A percentile compares a stretch with the other conserved stretches of the same genome.
Conservation (phyloP, 2,329 filamentous ascomycete genomes). For the Fusarium sublunatum region DNA sequence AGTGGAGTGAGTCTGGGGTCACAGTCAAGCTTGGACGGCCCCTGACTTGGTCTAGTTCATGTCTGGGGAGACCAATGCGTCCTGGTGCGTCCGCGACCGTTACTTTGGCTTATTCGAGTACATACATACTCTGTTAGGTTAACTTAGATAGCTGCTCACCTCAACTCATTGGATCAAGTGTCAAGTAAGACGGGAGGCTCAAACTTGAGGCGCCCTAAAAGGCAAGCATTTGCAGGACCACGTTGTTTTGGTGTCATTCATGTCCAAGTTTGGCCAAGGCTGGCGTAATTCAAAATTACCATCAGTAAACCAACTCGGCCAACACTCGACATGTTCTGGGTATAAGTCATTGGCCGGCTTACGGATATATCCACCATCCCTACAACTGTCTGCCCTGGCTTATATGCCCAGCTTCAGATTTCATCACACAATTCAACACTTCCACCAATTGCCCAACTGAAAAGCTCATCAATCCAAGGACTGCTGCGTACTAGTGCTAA, state of each 20-base stretch:
- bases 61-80: slow-evolving; percentile 19
- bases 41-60: slow-evolving; percentile 22
- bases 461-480: too few species aligned
- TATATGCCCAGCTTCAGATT: not conserved
- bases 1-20: slow-evolving; percentile 17
- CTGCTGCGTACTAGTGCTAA: slow-evolving; percentile 4
- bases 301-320: slow-evolving; percentile 5
- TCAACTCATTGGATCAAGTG: not conserved
- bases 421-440: too few species aligned
- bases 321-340: not conserved
- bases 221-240: slow-evolving; percentile 34
- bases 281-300: slow-evolving; percentile 17
- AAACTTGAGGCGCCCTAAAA: slow-evolving; percentile 29
- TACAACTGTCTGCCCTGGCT: not conserved
- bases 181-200: slow-evolving; percentile 21
- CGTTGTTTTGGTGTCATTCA: slow-evolving; percentile 29
- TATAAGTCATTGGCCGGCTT: not conserved
- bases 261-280: slow-evolving; percentile 5
- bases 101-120: not conserved
- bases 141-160: too few species aligned
- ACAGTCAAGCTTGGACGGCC: slow-evolving; percentile 4
- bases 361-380: not conserved
- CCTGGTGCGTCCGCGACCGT: slow-evolving; percentile 6
- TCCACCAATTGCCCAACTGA: not conserved
- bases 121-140: too few species aligned